These are phyloP conservation scores for Acanthamoeba lenticulata DNA, from an alignment of 208 protist genomes.

Conservation along the genomic window DNA sequence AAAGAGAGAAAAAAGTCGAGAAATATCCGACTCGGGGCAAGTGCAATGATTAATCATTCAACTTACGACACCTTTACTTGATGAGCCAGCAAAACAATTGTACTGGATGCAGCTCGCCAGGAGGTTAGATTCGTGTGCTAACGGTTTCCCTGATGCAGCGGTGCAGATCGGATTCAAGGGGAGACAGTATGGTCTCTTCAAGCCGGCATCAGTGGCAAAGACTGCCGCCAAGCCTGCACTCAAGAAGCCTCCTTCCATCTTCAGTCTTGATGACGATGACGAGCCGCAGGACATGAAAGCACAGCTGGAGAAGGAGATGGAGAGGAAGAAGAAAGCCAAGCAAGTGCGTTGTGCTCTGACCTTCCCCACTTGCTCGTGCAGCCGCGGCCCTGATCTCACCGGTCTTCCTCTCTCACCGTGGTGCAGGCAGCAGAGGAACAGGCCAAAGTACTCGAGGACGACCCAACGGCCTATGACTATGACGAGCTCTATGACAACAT, in stretches of 20 bases:
- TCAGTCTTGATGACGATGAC: neutral
- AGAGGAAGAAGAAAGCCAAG: neutral
- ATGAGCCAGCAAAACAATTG: too few relatives aligned
- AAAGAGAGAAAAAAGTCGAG: too few relatives aligned
- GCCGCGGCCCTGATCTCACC: neutral
- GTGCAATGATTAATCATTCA: too few relatives aligned
- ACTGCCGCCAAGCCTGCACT: neutral
- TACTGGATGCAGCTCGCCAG: too few relatives aligned
- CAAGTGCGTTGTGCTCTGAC: neutral
- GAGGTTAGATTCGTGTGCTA: too few relatives aligned
- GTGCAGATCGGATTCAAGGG: slow-evolving; percentile 10
- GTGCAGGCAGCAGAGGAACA: neutral
- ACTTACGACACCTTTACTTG: too few relatives aligned
- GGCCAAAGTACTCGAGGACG: neutral
- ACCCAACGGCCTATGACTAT: slow-evolving; percentile 1
- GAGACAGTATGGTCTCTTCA: neutral
- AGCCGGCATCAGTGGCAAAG: neutral
- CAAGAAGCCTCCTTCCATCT: neutral
- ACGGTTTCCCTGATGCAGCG: too few relatives aligned
- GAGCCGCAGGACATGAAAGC: neutral
- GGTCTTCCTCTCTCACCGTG: too few relatives aligned
- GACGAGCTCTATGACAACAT: neutral
- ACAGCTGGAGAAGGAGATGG: neutral
- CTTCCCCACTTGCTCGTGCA: neutral
- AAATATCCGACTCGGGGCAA: too few relatives aligned